phyloP scores from a whole-genome alignment of 2,329 filamentous ascomycete species.

The Calcarisporium arbuscula region DNA sequence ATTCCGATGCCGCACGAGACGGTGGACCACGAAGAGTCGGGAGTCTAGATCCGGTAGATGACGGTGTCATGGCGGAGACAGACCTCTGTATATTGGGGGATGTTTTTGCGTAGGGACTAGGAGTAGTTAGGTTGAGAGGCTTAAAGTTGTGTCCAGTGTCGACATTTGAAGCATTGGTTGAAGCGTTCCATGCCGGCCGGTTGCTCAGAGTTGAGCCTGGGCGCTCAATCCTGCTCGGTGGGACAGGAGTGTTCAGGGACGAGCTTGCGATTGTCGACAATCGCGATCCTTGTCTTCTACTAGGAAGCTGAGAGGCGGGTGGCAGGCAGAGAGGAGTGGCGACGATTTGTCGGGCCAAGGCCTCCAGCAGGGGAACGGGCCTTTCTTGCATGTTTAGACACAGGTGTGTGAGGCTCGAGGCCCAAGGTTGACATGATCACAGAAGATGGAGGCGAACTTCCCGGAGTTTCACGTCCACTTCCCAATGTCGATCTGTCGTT shows the following conservation, averaged over 20 bases:
- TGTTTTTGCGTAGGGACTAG: constrained; percentile 48
- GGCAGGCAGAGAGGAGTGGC: constrained; percentile 44
- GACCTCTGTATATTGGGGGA: constrained; percentile 35
- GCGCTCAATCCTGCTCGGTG: constrained; percentile 32
- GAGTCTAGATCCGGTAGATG: constrained; percentile 38
- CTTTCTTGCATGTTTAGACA: constrained; percentile 34
- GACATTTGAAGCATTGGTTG: constrained; percentile 57
- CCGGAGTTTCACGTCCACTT: constrained; percentile 65
- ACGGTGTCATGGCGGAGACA: constrained; percentile 34
- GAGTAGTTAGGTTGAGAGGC: constrained; percentile 52
- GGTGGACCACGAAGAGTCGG: constrained; percentile 44
- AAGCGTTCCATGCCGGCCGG: constrained; percentile 68
- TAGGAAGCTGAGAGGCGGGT: constrained; percentile 30
- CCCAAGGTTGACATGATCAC: constrained; percentile 54
- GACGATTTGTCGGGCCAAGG: constrained; percentile 38
- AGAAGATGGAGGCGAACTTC: constrained; percentile 58
- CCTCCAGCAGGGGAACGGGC: constrained; percentile 41
- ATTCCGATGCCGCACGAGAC: constrained; percentile 39
- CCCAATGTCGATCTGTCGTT: constrained; percentile 67
- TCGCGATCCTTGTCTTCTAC: constrained; percentile 37
- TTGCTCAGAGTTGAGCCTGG: constrained; percentile 41
- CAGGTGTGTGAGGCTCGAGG: constrained; percentile 40
- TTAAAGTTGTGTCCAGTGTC: constrained; percentile 64
- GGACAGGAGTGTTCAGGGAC: constrained; percentile 41
- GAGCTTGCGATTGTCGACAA: constrained; percentile 43